A percentile compares a stretch with the other conserved stretches of the same genome.
phyloP scores from a whole-genome alignment of 495 filamentous ascomycete genomes.

The Pyrenula massariospora region DNA sequence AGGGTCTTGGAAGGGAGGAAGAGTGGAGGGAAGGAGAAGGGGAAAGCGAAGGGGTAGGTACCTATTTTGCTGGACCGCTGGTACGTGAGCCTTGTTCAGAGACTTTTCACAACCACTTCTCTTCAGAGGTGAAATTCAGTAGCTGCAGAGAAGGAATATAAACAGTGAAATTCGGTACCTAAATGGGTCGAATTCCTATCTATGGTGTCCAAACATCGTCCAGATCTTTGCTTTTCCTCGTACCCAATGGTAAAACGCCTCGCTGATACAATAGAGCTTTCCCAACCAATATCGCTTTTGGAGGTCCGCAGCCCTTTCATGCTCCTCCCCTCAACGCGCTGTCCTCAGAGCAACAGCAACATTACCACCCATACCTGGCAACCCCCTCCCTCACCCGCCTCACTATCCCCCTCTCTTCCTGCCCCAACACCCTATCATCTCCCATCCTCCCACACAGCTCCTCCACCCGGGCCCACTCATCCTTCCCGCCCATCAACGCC shows the following conservation, averaged over 20 bases:
- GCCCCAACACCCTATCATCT: neutral
- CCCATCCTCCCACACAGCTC: neutral
- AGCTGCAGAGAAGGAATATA: too few relatives aligned
- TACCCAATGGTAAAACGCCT: neutral
- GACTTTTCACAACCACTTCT: too few relatives aligned
- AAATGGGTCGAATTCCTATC: too few relatives aligned
- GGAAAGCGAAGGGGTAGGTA: neutral
- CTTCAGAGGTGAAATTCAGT: too few relatives aligned
- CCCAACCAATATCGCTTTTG: neutral
- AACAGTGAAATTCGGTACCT: too few relatives aligned
- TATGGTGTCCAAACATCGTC: too few relatives aligned
- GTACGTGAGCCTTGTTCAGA: too few relatives aligned
- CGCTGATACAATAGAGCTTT: neutral
- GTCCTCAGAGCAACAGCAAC: neutral
- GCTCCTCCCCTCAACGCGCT: neutral
- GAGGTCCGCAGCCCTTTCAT: neutral
- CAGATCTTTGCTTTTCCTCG: neutral
- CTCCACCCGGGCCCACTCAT: neutral
- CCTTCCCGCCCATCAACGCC: neutral
- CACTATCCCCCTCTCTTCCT: constrained; percentile 1
- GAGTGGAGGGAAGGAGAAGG: constrained; percentile 2
- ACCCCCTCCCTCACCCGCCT: neutral
- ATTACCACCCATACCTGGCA: neutral
- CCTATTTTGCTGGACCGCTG: too few relatives aligned
- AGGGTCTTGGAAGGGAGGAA: constrained; percentile 64